A percentile compares a stretch with the other conserved stretches of the same genome.
These are phyloP conservation scores for Cylindrodendrum hubeiense DNA, from an alignment of 2,329 filamentous ascomycete species.

Conservation along the genomic window DNA sequence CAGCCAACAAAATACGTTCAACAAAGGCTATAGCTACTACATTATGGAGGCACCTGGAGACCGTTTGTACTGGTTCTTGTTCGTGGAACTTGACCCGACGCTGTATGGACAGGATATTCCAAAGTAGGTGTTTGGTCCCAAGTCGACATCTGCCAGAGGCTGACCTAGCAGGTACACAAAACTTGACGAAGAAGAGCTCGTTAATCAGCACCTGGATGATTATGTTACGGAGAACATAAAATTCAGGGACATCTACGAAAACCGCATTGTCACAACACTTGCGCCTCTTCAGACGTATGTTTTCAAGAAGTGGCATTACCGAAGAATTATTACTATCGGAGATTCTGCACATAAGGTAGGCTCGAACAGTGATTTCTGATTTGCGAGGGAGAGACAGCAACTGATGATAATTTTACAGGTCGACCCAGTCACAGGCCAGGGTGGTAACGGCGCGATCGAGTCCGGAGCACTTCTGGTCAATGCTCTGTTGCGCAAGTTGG, in stretches of 20 bases:
- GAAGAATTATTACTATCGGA: constrained; percentile 54
- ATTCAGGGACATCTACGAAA: no score
- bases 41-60: neutral
- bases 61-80: constrained; percentile 57
- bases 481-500: neutral
- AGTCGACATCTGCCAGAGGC: constrained; percentile 1
- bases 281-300: constrained; percentile 37
- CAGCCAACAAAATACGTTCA: no score
- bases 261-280: no score
- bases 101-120: constrained; percentile 15
- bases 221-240: constrained; percentile 45
- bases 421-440: constrained; percentile 19
- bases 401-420: neutral
- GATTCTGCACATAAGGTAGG: constrained; percentile 56
- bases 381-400: neutral
- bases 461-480: constrained; percentile 16
- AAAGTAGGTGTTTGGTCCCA: neutral
- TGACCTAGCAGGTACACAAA: neutral
- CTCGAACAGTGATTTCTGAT: neutral
- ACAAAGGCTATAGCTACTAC: neutral
- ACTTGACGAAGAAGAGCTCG: neutral
- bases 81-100: constrained; percentile 9
- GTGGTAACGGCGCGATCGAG: constrained; percentile 27
- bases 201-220: constrained; percentile 45
- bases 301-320: constrained; percentile 53